Conservation (phyloP, 306 rosid species). For the Geum urbanum region DNA sequence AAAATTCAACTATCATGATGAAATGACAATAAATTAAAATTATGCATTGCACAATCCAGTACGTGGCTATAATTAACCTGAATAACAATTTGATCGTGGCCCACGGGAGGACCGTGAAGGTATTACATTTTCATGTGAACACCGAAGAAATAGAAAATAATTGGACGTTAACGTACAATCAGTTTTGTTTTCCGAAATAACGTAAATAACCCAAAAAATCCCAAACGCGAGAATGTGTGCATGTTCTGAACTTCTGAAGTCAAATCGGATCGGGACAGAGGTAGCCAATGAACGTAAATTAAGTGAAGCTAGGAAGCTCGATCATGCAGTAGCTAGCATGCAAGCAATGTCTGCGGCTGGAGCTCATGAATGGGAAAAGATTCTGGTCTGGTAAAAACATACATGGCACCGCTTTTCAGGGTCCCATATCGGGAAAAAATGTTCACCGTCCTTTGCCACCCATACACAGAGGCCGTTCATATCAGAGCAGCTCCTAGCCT, state of each 20-base stretch:
- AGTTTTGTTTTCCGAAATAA: no score
- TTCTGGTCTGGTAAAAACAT: conserved; percentile 41
- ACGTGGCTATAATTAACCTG: no score
- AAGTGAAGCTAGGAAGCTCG: not conserved
- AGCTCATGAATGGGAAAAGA: conserved; percentile 25
- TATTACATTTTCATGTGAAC: no score
- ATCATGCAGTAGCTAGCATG: not conserved
- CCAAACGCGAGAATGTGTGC: not conserved
- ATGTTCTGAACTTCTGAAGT: conserved; percentile 25
- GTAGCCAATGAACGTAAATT: conserved; percentile 5
- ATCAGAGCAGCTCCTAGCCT: no score
- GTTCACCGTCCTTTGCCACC: conserved; percentile 60
- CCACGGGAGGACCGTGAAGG: no score
- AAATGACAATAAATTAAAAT: no score
- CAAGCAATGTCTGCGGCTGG: conserved; percentile 39
- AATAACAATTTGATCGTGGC: no score
- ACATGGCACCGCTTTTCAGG: conserved; percentile 22
- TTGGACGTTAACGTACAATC: no score
- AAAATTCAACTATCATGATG: no score
- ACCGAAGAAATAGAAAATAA: no score
- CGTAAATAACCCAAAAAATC: not conserved
- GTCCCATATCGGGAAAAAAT: conserved; percentile 45
- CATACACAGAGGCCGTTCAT: conserved; percentile 23
- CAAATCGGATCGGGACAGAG: conserved; percentile 6
- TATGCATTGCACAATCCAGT: no score